Base-by-base conservation (phyloP, 148 eudicot species). In the Gaultheria prostrata region DNA sequence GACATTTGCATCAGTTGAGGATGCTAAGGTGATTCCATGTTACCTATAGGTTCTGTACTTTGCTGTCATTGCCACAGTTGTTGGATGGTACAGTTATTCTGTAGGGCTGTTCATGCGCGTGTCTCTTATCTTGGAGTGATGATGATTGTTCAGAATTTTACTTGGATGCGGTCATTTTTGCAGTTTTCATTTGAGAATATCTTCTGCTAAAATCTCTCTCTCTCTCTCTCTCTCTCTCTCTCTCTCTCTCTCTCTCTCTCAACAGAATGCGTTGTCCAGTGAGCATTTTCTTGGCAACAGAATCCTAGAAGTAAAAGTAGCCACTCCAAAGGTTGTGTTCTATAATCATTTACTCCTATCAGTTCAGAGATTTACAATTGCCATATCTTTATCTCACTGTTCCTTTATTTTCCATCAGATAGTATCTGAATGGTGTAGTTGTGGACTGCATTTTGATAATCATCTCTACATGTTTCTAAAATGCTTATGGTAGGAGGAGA, bases 271-370 rank as follows among this genome's bases (percentile, higher is more conserved):
- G 45, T 81, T 97, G 59, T 84, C 93, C 45, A 89, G 89, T 50
- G 99, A 97, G 86, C 99, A 97, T 84, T 83, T 85, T 43, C 96
- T 97, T 80, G 98, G 98, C 33, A 85, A 82, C 75, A 89, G 99
- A 90, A 83, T 86, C 72, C 86, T 95, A 72, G 98, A 95, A 91
- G 94, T 95, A 46, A 95, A 95, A 93, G 87, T 95, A 83, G 98
- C 98, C 35, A 95, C 95, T 50, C 97, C 94, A 30, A 92, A 90
- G 94, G 94, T 92, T 79, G 33, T 72, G 28, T 82, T 84, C 69
- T 70, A 33, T 86, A 28, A 39, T 39, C 43, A 51, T 77, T 12
- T 6, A 39, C 43, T 39, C 43, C 6, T 4, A 48, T 33, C 14
- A 20, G 11, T 30, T 70, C 8, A 50, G 70, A 24, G 54, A 18